phyloP scores from a whole-genome alignment of 1,284 basidiomycete genomes.

The Cutaneotrichosporon arboriforme region DNA sequence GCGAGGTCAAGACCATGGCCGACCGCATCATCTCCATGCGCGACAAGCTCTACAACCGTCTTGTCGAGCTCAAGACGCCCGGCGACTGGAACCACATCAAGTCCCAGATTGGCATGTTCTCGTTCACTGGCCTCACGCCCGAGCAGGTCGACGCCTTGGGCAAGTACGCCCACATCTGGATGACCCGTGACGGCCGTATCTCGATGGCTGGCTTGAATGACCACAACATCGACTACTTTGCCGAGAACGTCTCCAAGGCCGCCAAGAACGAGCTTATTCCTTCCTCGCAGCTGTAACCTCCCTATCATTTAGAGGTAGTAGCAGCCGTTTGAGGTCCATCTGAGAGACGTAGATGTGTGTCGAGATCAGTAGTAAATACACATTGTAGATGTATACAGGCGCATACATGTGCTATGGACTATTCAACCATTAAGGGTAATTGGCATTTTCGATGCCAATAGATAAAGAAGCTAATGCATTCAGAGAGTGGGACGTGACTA shows the following conservation, averaged over 20 bases:
- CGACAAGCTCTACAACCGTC: constrained; percentile 69
- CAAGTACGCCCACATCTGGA: constrained; percentile 87
- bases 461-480: no score
- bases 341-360: neutral
- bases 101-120: constrained; percentile 74
- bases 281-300: constrained; percentile 1
- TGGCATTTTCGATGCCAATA: no score
- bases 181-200: constrained; percentile 66
- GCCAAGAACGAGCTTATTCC: constrained; percentile 64
- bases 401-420: neutral
- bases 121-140: constrained; percentile 79
- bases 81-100: constrained; percentile 95
- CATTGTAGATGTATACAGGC: neutral
- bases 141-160: constrained; percentile 82
- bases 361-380: neutral
- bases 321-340: neutral
- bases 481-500: no score
- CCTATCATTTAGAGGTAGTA: no score
- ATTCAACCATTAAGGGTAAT: neutral
- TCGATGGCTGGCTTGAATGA: constrained; percentile 94
- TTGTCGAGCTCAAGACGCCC: constrained; percentile 82
- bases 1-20: constrained; percentile 91
- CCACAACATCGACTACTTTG: constrained; percentile 85
- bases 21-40: constrained; percentile 96
- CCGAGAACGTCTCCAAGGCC: constrained; percentile 72